phyloP scores from a whole-genome alignment of 169 alveolate genomes.

The Cryptosporidium ryanae region DNA sequence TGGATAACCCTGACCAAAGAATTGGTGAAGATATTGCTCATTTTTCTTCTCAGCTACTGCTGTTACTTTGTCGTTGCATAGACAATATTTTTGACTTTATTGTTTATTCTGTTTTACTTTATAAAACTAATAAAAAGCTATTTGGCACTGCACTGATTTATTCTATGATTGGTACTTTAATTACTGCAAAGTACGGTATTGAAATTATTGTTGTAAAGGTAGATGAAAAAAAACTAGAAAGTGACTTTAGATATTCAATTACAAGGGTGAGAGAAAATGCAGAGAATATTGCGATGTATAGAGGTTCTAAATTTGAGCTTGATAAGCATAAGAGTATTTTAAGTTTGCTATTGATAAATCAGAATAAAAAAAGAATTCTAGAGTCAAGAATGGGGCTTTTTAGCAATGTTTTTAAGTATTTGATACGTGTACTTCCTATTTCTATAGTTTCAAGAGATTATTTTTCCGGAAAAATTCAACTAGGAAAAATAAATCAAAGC shows the following conservation, averaged over 20 bases:
- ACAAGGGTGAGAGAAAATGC: constrained; percentile 75
- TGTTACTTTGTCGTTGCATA: constrained; percentile 46
- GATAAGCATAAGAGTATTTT: constrained; percentile 16
- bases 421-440: constrained; percentile 68
- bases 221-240: constrained; percentile 55
- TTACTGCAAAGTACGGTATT: constrained; percentile 53
- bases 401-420: constrained; percentile 33
- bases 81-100: constrained; percentile 69
- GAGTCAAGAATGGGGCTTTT: constrained; percentile 70
- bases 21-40: constrained; percentile 71
- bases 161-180: constrained; percentile 44
- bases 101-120: constrained; percentile 42
- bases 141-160: constrained; percentile 61
- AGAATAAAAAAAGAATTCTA: neutral
- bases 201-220: constrained; percentile 32
- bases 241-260: constrained; percentile 75
- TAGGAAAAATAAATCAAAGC: constrained; percentile 67
- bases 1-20: constrained; percentile 76
- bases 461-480: constrained; percentile 51
- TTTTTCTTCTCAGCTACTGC: constrained; percentile 41
- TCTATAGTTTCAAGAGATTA: constrained; percentile 61
- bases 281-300: constrained; percentile 76
- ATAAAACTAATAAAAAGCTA: constrained; percentile 23
- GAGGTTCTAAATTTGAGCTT: constrained; percentile 65
- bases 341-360: neutral